Evolutionary conservation across 768 basidiomycete genomes (phyloP), one percentile per base, ranked within the genome.

Genomic region (Suillus variegatus): DNA sequence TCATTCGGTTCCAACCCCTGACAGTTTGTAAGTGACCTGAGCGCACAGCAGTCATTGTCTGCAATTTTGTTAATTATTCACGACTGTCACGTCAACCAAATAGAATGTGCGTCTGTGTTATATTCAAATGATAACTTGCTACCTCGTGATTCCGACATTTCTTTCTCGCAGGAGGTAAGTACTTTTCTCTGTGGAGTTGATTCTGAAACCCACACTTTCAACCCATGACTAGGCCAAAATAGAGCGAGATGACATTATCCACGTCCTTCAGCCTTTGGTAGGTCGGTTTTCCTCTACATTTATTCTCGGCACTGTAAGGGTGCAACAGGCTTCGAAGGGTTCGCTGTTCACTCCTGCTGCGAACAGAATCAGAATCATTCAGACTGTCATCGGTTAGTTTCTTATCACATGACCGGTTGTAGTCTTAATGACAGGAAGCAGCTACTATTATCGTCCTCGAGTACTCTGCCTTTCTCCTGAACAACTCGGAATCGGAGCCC

Each of bases 401-500:
- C 36, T 36, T 9, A 36, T 2, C 1, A 36, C 2, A 36, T 2
- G 9, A 36, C 36, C 1, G 9, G 36, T 36, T 36, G 36, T 36
- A 36, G 36, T 9, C 36, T 6, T 36, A 36, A 36, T 36, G 36
- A 36, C 36, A 46, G 9, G 3, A 46, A 46, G 9, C 44, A 46
- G 44, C 20, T 2, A 36, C 9, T 2, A 36, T 36, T 2, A 36
- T 36, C 9, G 36, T 36, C 36, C 36, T 36, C 36, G 36, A 36
- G 36, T 1, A 36, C 36, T 36, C 36, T 36, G 36, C 36, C 1
- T 36, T 36, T 36, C 36, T 36, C 36, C 36, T 1, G 9, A 10
- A 36, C 1, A 0, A n/a, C n/a, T n/a, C n/a, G n/a, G n/a, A n/a
- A n/a, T 1, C 36, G 1, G 6, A 9, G 36, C 36, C 1, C 2